Base-by-base conservation (phyloP, 2,329 filamentous ascomycete species). In the Aspergillus phoenicis region DNA sequence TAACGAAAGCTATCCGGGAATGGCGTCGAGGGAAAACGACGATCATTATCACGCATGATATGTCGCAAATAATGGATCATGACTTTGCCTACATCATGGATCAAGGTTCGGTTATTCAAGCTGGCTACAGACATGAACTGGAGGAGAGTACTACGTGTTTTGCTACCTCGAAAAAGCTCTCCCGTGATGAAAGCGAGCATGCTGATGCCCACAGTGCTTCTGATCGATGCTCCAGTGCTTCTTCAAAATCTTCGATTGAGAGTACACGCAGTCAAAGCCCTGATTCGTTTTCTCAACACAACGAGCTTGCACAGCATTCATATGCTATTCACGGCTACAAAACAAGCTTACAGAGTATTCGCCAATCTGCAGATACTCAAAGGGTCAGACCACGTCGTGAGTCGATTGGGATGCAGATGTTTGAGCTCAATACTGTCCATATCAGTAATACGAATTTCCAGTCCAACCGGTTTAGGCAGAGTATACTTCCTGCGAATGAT, bases 41-140 rank as follows among this genome's bases (percentile, higher is more conserved):
- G 0, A 91, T 98, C 55, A 87, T 98, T 66, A 94, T 98, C 68
- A 97, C 95, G 0, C 94, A 98, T 70, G 92, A 98, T 65, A 84
- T 95, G 33, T 84, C 86, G 0, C 90, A 94, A 66, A 94, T 98
- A 8, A 74, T 78, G 4, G 78, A 86, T 0, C 74, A 87, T 0
- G 93, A 98, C 64, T 93, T 89, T 63, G 84, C 96, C 0, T 96
- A 93, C 66, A 84, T 97, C 10, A 79, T 98, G 72, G 89, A 94
- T 33, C 77, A 87, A 10, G 89, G 91, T 0, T 73, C 72, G 0
- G 80, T 97, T 0, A 83, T 89, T 0, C 86, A 93, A 68, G 81
- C 90, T 66, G 94, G 93, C 0, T 84, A 85, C 62, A 83, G 85
- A 24, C 79, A 78, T 47, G 79, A 85, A 2, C 73, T 94, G 5